phyloP scores from a whole-genome alignment of 345 rosid species.

The Arabis alpina region DNA sequence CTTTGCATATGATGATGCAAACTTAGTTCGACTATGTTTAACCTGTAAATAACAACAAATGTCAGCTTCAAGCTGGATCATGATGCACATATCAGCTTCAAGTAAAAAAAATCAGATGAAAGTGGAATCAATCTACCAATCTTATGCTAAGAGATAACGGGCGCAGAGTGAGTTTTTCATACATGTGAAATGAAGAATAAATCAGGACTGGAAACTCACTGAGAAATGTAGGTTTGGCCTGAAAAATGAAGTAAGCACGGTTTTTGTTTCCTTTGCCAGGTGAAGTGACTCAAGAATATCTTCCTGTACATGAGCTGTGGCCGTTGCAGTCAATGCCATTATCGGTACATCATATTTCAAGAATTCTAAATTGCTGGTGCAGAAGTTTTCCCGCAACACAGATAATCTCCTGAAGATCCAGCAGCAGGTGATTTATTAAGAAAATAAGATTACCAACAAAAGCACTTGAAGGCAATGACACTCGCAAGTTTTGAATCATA shows the following conservation, averaged over 20 bases:
- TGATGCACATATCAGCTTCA: neutral
- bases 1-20: constrained; percentile 56
- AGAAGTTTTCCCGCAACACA: constrained; percentile 69
- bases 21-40: constrained; percentile 77
- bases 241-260: constrained; percentile 81
- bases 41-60: constrained; percentile 56
- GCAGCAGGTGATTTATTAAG: neutral
- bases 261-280: constrained; percentile 72
- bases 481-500: constrained; percentile 25
- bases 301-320: constrained; percentile 70
- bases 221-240: constrained; percentile 74
- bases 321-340: constrained; percentile 97
- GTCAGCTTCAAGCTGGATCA: neutral
- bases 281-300: constrained; percentile 71
- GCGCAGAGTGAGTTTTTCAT: constrained; percentile 13
- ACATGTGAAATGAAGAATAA: constrained; percentile 8
- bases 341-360: constrained; percentile 70
- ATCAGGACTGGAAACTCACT: constrained; percentile 48
- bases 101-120: neutral
- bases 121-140: neutral
- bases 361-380: constrained; percentile 54
- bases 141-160: constrained; percentile 7
- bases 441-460: neutral
- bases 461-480: neutral
- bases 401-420: constrained; percentile 64